Base-by-base conservation (phyloP, 768 basidiomycete genomes). In the Russula compacta region DNA sequence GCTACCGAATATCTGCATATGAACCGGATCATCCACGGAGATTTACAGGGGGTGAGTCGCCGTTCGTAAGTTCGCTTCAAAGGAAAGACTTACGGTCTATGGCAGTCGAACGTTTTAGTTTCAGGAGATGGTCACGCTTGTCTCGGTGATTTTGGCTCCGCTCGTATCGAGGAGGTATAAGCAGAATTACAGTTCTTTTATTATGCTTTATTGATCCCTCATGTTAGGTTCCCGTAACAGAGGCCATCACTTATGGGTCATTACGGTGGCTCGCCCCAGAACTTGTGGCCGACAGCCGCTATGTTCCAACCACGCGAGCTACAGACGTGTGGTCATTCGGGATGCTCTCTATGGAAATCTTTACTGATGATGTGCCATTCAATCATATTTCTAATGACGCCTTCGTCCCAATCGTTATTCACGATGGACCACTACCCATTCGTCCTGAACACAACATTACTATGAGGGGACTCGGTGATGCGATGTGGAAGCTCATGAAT, bases 281-380 rank as follows among this genome's bases (percentile, higher is more conserved):
- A 19, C 58, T 66, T 15, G 33, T 64, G 21, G 35, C 40, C n/a
- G 42, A 60, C 10, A 46, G 43, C 24, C 6, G 21, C 32, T 36
- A 24, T 44, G 42, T 56, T 9, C 51, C 44, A n/a, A 65, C 50
- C n/a, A 49, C 56, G 24, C 76, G 71, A 14, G 65, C 73, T 47
- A 77, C 76, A 6, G 79, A 80, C 65, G 72, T 80, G 8, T 81
- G 80, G 80, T 76, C 76, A 35, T 78, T 79, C 63, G 79, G 72
- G 11, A 79, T 80, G 75, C 67, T 78, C 6, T 76, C 75, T 59
- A 69, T 79, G 44, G 80, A 81, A 66, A 53, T 81, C 21, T 71
- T 79, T 55, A 77, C 77, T 19, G 77, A 76, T 2, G 67, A 76
- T 21, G 68, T 69, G 32, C 78, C 79, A 8, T 80, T 72, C 68